phyloP scores from a whole-genome alignment of 192 early-diverging fungal genomes.

The Coemansia sp. region DNA sequence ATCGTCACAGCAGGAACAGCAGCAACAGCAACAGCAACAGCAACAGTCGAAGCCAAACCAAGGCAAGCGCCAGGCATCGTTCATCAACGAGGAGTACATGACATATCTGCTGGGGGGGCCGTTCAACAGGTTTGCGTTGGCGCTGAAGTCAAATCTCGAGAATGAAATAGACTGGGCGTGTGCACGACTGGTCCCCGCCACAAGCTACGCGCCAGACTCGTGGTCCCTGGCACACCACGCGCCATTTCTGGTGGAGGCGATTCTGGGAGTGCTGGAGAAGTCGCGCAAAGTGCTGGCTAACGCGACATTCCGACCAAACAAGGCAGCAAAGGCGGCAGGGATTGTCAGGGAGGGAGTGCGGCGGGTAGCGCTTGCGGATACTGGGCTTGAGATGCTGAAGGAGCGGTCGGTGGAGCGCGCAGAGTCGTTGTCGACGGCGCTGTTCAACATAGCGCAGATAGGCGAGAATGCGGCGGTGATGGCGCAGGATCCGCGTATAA shows the following conservation, averaged over 20 bases:
- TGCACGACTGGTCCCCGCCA: constrained; percentile 34
- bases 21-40: constrained; percentile 2
- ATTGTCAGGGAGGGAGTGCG: neutral
- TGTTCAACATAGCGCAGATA: constrained; percentile 49
- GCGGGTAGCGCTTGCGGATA: constrained; percentile 15
- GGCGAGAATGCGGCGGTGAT: constrained; percentile 41
- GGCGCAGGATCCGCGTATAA: constrained; percentile 46
- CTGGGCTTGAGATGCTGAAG: constrained; percentile 18
- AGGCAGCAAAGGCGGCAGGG: neutral
- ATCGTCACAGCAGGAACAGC: neutral
- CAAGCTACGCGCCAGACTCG: constrained; percentile 29
- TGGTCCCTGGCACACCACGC: constrained; percentile 36
- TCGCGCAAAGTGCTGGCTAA: constrained; percentile 29
- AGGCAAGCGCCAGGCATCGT: constrained; percentile 8
- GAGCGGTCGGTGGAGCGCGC: constrained; percentile 32
- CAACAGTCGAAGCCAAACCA: neutral
- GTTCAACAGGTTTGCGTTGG: constrained; percentile 51
- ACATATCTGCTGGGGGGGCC: constrained; percentile 39
- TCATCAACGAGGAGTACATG: constrained; percentile 38
- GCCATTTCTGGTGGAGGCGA: constrained; percentile 50
- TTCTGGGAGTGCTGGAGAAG: constrained; percentile 33
- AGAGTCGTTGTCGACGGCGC: constrained; percentile 28
- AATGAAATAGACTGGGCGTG: constrained; percentile 58
- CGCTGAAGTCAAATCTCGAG: constrained; percentile 40
- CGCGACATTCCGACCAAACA: constrained; percentile 1